Base-by-base conservation (phyloP, 2,329 filamentous ascomycete species). In the Trichoderma cornu-damae region DNA sequence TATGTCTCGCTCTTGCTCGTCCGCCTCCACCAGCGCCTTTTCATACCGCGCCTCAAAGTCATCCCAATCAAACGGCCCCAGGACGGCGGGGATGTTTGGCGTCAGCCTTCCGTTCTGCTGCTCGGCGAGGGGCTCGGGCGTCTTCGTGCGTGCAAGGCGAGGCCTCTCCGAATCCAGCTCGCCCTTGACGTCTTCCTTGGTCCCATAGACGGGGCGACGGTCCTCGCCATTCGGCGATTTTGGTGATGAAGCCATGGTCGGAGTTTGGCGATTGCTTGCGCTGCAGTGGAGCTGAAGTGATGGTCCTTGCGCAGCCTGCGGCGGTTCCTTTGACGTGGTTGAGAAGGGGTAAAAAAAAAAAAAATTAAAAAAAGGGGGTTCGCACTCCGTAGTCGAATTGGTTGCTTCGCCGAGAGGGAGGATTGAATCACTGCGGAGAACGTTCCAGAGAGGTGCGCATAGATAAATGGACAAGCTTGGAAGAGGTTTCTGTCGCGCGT, bases 11-110 rank as follows among this genome's bases (percentile, higher is more conserved):
- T 96, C 90, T 2, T 84, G 74, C 2, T 77, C 75, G 51, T 85
- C 80, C 32, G 86, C 81, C 38, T 85, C 77, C 12, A 76, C 72
- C 64, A 96, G 81, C 16, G 83, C 84, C 52, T 80, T 74, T 59
- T 86, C 78, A 64, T 91, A 96, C 40, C 83, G 82, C 1, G 75
- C 68, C 69, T 91, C 80, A 30, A 96, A 85, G n/a, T 86, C 80
- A 2, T 85, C 77, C 91, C 91, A 96, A 71, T 92, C 83, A 66
- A 89, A 90, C 0, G 66, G 73, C 54, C 75, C 72, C 60, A 89
- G 73, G 52, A 74, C 72, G 16, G 78, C 78, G 0, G 80, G 78
- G 1, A 81, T 80, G 64, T 74, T 75, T n/a, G 78, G 77, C 9
- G 77, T 72, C 46, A 66, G 64, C 12, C 30, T 69, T 53, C 66